Percentiles rank a stretch among this genome's conserved stretches.
Conservation (phyloP, 1,284 basidiomycete species). For the Sanghuangporus baumii region DNA sequence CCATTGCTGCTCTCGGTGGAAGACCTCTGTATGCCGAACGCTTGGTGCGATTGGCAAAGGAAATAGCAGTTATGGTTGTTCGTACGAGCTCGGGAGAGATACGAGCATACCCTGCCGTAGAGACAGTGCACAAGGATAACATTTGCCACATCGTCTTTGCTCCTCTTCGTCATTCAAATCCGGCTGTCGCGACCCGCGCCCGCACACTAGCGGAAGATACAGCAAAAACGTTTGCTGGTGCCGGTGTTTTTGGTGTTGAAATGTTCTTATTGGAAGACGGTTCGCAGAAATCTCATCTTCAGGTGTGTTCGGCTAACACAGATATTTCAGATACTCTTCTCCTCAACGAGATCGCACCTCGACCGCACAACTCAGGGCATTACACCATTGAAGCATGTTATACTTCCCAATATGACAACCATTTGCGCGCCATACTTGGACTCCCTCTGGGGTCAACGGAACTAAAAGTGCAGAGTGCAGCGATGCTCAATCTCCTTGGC, state of each 20-base stretch:
- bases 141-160: constrained; percentile 93
- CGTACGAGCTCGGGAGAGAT: constrained; percentile 74
- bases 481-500: constrained; percentile 95
- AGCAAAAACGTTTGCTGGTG: constrained; percentile 77
- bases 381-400: constrained; percentile 99
- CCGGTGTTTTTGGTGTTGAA: constrained; percentile 96
- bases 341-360: constrained; percentile 98
- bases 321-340: constrained; percentile 58
- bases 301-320: not conserved
- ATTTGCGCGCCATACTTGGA: constrained; percentile 91
- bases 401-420: constrained; percentile 97
- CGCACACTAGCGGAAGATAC: constrained; percentile 79
- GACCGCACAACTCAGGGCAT: constrained; percentile 98
- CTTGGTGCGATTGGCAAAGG: constrained; percentile 86
- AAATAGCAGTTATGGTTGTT: constrained; percentile 98
- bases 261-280: constrained; percentile 93
- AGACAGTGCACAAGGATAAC: constrained; percentile 93
- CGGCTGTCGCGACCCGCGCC: constrained; percentile 57
- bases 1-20: constrained; percentile 62
- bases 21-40: constrained; percentile 87
- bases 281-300: constrained; percentile 30
- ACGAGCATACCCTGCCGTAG: constrained; percentile 85
- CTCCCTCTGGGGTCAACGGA: constrained; percentile 87
- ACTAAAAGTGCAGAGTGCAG: constrained; percentile 83
- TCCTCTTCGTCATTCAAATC: constrained; percentile 64